phyloP scores from a whole-genome alignment of 2,329 filamentous ascomycete genomes.

The Pyrenochaeta sp. region DNA sequence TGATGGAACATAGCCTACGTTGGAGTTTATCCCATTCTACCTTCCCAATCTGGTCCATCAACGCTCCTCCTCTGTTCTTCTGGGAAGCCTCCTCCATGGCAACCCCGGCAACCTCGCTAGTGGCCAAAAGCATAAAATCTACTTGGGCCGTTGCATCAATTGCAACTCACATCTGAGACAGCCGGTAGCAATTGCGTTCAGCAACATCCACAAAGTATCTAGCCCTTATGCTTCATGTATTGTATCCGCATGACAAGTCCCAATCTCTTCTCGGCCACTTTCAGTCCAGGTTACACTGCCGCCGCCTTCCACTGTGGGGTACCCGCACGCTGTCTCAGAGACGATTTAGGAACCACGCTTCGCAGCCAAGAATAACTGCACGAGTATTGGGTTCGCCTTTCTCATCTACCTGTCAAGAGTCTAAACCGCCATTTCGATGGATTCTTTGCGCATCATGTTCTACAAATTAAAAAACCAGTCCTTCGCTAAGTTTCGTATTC shows the following conservation, averaged over 20 bases:
- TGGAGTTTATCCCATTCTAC: neutral
- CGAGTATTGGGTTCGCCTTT: neutral
- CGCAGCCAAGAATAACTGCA: neutral
- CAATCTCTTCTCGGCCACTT: too few species aligned
- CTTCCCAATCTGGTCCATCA: neutral
- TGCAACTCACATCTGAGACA: constrained; percentile 10
- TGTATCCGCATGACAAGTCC: too few species aligned
- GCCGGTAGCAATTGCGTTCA: neutral
- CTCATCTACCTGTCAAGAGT: neutral
- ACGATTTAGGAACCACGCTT: neutral
- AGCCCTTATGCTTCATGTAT: too few species aligned
- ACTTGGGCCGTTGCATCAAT: constrained; percentile 8
- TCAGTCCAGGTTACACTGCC: too few species aligned
- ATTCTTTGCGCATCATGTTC: too few species aligned
- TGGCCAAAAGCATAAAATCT: constrained; percentile 7
- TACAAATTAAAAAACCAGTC: too few species aligned
- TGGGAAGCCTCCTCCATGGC: constrained; percentile 2
- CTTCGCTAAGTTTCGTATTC: too few species aligned
- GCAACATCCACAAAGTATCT: neutral
- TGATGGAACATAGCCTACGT: neutral
- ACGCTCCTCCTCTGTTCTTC: neutral
- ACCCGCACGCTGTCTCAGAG: neutral
- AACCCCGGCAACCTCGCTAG: constrained; percentile 1
- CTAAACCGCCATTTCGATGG: too few species aligned
- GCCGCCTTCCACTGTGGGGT: neutral